Evolutionary conservation across 2,329 filamentous ascomycete species (phyloP).

Genomic region (Phialocephala sp.): DNA sequence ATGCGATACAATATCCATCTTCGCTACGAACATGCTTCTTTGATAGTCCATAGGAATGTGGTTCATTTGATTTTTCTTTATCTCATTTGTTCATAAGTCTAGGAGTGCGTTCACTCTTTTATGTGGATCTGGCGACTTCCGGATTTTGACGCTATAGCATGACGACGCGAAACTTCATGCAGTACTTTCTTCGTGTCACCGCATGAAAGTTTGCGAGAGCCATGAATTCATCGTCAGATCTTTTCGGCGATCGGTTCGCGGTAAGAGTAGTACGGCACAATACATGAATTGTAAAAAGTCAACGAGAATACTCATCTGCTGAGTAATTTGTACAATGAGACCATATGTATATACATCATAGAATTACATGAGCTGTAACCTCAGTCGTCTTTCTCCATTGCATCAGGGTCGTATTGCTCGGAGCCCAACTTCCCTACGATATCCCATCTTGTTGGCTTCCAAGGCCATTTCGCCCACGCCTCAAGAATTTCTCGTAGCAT

Average conservation of each 20-base stretch:
- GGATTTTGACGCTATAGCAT: too few relatives aligned
- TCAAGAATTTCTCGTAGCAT: conserved; percentile 65
- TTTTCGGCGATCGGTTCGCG: too few relatives aligned
- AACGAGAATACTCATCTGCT: background rate
- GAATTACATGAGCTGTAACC: background rate
- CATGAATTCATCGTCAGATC: too few relatives aligned
- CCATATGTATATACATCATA: background rate
- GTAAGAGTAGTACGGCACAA: too few relatives aligned
- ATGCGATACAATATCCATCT: background rate
- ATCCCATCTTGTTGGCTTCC: conserved; percentile 66
- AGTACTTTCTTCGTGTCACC: too few relatives aligned
- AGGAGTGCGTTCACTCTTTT: background rate
- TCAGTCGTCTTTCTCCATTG: background rate
- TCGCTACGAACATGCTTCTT: background rate
- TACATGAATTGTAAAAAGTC: too few relatives aligned
- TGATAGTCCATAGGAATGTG: background rate
- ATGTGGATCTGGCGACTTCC: background rate
- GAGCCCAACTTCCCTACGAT: conserved; percentile 45
- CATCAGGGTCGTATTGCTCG: background rate
- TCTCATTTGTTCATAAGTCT: background rate
- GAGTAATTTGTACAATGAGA: background rate
- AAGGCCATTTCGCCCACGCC: conserved; percentile 71
- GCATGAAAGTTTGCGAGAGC: too few relatives aligned
- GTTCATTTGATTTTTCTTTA: background rate
- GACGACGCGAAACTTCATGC: too few relatives aligned